These are phyloP conservation scores for Lyophyllum atratum DNA, from an alignment of 768 basidiomycete species.

Conservation along the genomic window DNA sequence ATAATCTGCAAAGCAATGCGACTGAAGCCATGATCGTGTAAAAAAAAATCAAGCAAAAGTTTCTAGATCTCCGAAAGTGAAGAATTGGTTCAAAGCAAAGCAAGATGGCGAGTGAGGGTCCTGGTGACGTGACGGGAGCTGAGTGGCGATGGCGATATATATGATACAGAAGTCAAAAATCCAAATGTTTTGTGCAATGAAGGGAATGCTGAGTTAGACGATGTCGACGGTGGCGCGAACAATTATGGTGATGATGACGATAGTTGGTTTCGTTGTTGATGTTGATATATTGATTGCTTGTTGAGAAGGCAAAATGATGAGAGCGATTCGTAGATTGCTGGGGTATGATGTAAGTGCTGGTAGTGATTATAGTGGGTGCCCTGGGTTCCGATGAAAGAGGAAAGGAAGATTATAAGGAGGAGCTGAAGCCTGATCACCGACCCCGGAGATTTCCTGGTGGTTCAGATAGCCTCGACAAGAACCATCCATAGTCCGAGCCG, in stretches of 20 bases:
- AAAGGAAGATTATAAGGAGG: background rate
- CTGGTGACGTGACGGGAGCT: too few relatives aligned
- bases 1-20: constrained; percentile 1
- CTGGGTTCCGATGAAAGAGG: background rate
- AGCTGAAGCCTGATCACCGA: background rate
- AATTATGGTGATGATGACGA: background rate
- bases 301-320: background rate
- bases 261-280: background rate
- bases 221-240: background rate
- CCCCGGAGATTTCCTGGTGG: constrained; percentile 6
- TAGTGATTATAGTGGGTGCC: background rate
- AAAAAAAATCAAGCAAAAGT: background rate
- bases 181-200: background rate
- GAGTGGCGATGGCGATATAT: background rate
- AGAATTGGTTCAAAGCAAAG: background rate
- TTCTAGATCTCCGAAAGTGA: background rate
- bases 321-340: background rate
- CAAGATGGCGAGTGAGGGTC: background rate
- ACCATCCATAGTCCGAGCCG: constrained; percentile 9
- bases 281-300: background rate
- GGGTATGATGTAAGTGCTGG: background rate
- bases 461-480: constrained; percentile 8
- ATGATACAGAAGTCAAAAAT: constrained; percentile 2
- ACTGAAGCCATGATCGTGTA: background rate
- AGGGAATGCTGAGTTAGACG: background rate